phyloP scores from a whole-genome alignment of 768 basidiomycete genomes.

The Boletus subparvulus region DNA sequence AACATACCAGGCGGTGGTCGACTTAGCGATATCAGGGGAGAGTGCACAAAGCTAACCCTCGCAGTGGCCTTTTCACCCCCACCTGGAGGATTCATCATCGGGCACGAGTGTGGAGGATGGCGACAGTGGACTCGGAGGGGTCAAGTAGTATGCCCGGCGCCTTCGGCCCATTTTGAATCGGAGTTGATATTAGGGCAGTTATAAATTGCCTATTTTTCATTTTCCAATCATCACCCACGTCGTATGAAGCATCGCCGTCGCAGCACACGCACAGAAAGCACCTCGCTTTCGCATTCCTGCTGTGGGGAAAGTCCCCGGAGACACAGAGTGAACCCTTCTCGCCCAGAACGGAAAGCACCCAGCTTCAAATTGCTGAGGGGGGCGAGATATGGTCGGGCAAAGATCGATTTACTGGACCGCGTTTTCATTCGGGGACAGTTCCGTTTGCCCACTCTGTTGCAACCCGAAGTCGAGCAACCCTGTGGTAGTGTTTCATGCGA shows the following conservation, averaged over 20 bases:
- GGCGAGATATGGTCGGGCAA: slow-evolving; percentile 48
- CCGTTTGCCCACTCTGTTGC: slow-evolving; percentile 62
- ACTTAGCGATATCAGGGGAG: slow-evolving; percentile 27
- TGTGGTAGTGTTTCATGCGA: slow-evolving; percentile 52
- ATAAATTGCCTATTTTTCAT: slow-evolving; percentile 24
- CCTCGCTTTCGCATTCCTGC: slow-evolving; percentile 47
- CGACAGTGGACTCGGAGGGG: neutral
- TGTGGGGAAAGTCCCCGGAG: slow-evolving; percentile 97
- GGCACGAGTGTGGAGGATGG: neutral
- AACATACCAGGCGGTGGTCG: slow-evolving; percentile 24
- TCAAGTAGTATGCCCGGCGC: neutral
- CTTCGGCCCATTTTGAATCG: slow-evolving; percentile 16
- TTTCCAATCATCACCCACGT: slow-evolving; percentile 36
- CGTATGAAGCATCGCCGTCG: slow-evolving; percentile 83
- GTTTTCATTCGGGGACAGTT: slow-evolving; percentile 20
- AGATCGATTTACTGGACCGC: slow-evolving; percentile 41
- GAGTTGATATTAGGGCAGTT: slow-evolving; percentile 15
- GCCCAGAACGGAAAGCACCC: slow-evolving; percentile 67
- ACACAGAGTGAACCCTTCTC: slow-evolving; percentile 62
- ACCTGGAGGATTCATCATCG: slow-evolving; percentile 20
- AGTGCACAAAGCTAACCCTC: slow-evolving; percentile 24
- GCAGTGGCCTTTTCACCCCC: slow-evolving; percentile 12
- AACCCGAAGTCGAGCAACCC: slow-evolving; percentile 37
- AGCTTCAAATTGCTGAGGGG: slow-evolving; percentile 69
- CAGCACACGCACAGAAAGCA: slow-evolving; percentile 74